Conservation (phyloP, 2,329 filamentous ascomycete genomes). For the Colletotrichum noveboracense region DNA sequence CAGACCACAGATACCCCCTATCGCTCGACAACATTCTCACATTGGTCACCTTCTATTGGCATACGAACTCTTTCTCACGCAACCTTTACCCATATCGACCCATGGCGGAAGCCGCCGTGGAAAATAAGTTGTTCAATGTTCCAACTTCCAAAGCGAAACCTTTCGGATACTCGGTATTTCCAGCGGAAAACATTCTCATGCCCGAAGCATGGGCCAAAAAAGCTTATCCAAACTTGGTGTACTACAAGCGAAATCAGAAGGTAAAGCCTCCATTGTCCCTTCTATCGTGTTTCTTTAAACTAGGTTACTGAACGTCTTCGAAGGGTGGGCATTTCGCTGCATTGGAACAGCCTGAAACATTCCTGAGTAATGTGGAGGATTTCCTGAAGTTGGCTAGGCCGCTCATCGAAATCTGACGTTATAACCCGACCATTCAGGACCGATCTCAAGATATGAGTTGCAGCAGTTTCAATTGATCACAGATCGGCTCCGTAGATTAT, state of each 20-base stretch:
- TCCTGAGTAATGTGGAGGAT: neutral
- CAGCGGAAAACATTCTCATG: neutral
- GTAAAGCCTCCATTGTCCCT: neutral
- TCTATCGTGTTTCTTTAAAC: neutral
- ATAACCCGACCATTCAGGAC: neutral
- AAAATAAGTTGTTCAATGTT: neutral
- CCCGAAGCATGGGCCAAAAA: neutral
- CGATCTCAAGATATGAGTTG: neutral
- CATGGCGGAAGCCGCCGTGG: neutral
- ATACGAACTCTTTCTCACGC: constrained; percentile 52
- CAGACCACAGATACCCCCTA: constrained; percentile 41
- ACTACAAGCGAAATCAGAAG: neutral
- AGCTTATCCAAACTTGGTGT: neutral
- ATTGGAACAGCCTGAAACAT: neutral
- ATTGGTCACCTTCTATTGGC: constrained; percentile 59
- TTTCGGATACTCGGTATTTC: neutral
- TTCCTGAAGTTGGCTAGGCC: neutral
- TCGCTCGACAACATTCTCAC: constrained; percentile 50
- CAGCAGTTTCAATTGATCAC: neutral
- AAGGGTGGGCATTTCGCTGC: neutral
- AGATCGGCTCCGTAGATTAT: neutral
- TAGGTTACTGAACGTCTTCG: neutral
- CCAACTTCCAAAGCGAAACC: neutral
- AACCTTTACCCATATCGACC: constrained; percentile 43
- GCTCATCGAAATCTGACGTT: neutral